Evolutionary conservation across 768 basidiomycete species (phyloP).

Genomic region (Imleria badia): DNA sequence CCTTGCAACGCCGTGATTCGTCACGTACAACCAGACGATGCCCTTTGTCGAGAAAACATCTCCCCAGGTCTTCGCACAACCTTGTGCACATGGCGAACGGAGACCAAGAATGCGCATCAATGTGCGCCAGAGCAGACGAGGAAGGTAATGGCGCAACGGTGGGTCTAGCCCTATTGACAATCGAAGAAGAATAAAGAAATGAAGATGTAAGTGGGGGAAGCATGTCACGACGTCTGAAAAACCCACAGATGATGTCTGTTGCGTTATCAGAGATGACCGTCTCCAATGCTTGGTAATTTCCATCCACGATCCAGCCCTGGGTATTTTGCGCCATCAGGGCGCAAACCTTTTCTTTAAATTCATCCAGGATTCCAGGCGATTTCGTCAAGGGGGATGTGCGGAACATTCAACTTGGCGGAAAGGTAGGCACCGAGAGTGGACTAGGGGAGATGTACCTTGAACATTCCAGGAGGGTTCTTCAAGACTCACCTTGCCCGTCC

Average conservation of each 20-base stretch:
- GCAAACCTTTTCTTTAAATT: conserved; percentile 21
- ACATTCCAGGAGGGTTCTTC: too few species aligned
- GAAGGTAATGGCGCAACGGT: conserved; percentile 58
- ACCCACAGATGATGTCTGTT: conserved; percentile 56
- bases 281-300: conserved; percentile 39
- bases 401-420: conserved; percentile 43
- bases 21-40: conserved; percentile 52
- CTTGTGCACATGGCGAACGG: conserved; percentile 43
- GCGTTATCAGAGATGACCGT: conserved; percentile 36
- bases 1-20: conserved; percentile 34
- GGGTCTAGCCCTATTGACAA: conserved; percentile 60
- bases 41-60: conserved; percentile 47
- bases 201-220: neutral
- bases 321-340: conserved; percentile 29
- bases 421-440: conserved; percentile 49
- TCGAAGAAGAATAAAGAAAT: neutral
- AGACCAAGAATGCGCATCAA: conserved; percentile 43
- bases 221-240: neutral
- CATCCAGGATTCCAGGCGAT: conserved; percentile 48
- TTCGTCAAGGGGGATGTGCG: conserved; percentile 46
- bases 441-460: conserved; percentile 26
- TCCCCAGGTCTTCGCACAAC: conserved; percentile 43
- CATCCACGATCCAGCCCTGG: conserved; percentile 56
- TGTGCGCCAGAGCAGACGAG: conserved; percentile 55
- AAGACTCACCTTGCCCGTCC: conserved; percentile 40